A percentile compares a stretch with the other conserved stretches of the same genome.
phyloP scores from a whole-genome alignment of 148 eudicot species.

The Polygonum aviculare region DNA sequence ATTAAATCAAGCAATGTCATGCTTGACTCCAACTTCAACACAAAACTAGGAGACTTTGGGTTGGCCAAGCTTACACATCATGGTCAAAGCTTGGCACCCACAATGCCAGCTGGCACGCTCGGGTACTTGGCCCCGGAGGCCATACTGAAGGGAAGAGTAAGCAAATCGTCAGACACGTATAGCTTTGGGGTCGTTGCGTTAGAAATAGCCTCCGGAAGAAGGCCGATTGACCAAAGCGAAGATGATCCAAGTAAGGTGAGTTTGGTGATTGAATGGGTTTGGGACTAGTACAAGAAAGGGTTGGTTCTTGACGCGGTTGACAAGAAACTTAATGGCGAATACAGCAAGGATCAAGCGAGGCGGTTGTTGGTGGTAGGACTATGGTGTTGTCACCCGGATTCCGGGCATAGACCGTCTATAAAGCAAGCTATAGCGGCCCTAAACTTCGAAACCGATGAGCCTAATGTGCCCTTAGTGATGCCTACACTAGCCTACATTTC shows the following conservation, averaged over 20 bases:
- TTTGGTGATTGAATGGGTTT: constrained; percentile 34
- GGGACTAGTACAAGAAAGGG: constrained; percentile 35
- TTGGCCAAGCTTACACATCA: constrained; percentile 14
- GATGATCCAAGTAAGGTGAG: constrained; percentile 8
- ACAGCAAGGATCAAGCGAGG: constrained; percentile 25
- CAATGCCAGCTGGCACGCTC: constrained; percentile 4
- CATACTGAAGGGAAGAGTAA: not conserved
- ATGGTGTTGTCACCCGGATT: constrained; percentile 56
- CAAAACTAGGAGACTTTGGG: constrained; percentile 17
- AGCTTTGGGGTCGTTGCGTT: constrained; percentile 16
- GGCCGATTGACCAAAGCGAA: constrained; percentile 11
- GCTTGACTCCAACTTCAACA: constrained; percentile 18
- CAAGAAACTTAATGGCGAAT: constrained; percentile 20
- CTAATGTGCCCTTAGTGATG: constrained; percentile 19
- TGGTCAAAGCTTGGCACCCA: not conserved
- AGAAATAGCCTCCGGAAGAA: constrained; percentile 42
- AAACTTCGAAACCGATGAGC: constrained; percentile 30
- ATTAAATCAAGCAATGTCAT: constrained; percentile 18
- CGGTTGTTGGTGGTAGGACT: constrained; percentile 37
- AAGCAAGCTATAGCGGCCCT: constrained; percentile 37
- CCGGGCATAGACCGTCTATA: constrained; percentile 32
- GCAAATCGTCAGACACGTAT: constrained; percentile 4
- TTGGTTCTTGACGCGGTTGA: constrained; percentile 24
- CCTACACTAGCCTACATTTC: constrained; percentile 18
- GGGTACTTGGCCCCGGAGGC: constrained; percentile 14